Evolutionary conservation across 2,329 filamentous ascomycete genomes (phyloP), one percentile per base, ranked within the genome.

Genomic region (Teratosphaeria gauchensis): DNA sequence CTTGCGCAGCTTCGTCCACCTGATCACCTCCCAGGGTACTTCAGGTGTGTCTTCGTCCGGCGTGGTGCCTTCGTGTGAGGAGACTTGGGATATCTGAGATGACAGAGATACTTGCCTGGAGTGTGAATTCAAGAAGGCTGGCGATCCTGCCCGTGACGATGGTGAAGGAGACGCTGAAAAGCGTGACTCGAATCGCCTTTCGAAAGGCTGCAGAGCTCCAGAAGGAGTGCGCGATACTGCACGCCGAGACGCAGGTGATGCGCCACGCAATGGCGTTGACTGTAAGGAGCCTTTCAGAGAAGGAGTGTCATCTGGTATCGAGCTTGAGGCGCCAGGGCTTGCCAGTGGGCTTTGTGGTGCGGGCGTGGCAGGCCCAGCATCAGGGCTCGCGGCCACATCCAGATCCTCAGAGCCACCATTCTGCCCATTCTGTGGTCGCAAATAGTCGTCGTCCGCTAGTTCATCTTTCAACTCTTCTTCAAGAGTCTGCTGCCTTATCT

Each of bases 1-100:
- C 72, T 95, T 97, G 69, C 86, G 89, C 59, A 99, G 77, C 70
- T 89, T 94, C 1, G 90, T 97, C 95, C 95, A 99, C 69, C 92
- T 83, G 60, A 99, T 88, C 57, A 97, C 91, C 69, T 99, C 94
- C 95, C 94, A 99, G 1, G 94, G 94, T 4, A 89, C 85, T 57
- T 90, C 85, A 2, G 85, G 81, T 24, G 81, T 78, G 16, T 71
- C 71, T 9, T 63, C 64, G 3, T 59, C 65, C 21, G 57, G 31
- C 4, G 72, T 73, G 55, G 75, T 73, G 54, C 88, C 88, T 56
- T 80, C 77, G 58, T 84, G 77, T 66, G 89, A 95, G 52, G 82
- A 86, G 21, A 91, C 69, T 1, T 92, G 96, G 1, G 85, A 87
- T 1, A 71, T 55, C 21, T 68, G 66, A 2, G 69, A 71, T 12